Percentiles rank a stretch among this genome's conserved stretches.
These are phyloP conservation scores for Blastobotrys ciferrii DNA, from an alignment of 1,139 yeast genomes.

Conservation along the genomic window DNA sequence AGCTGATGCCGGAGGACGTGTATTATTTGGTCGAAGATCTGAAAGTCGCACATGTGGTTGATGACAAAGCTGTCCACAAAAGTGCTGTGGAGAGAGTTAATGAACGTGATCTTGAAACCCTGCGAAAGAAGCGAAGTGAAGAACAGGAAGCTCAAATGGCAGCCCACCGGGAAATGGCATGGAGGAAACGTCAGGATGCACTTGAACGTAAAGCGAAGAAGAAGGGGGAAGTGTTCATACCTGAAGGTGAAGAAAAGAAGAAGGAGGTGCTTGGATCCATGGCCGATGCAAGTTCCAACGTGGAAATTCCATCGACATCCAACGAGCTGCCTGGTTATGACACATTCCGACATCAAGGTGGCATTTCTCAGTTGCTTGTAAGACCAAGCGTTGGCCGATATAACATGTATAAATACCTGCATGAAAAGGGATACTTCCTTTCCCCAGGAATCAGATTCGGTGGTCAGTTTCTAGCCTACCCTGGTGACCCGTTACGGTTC, in stretches of 20 bases:
- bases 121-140: constrained; percentile 17
- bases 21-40: constrained; percentile 56
- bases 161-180: constrained; percentile 24
- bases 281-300: constrained; percentile 21
- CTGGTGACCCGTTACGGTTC: constrained; percentile 89
- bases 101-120: constrained; percentile 18
- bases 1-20: constrained; percentile 70
- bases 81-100: constrained; percentile 26
- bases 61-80: constrained; percentile 34
- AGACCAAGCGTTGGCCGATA: constrained; percentile 17
- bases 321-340: constrained; percentile 20
- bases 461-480: constrained; percentile 83
- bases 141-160: constrained; percentile 23
- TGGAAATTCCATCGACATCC: constrained; percentile 22
- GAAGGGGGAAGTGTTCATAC: constrained; percentile 12
- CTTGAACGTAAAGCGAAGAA: constrained; percentile 21
- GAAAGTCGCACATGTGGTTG: constrained; percentile 33
- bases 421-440: constrained; percentile 50
- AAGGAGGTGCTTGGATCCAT: constrained; percentile 14
- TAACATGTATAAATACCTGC: constrained; percentile 45
- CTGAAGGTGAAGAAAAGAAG: constrained; percentile 15
- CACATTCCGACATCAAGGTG: constrained; percentile 4
- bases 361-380: not conserved
- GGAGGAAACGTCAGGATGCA: constrained; percentile 28
- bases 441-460: constrained; percentile 92